Percentiles rank a stretch among this genome's conserved stretches.
phyloP scores from a whole-genome alignment of 2,329 filamentous ascomycete species.

The Cladosporium sp. region DNA sequence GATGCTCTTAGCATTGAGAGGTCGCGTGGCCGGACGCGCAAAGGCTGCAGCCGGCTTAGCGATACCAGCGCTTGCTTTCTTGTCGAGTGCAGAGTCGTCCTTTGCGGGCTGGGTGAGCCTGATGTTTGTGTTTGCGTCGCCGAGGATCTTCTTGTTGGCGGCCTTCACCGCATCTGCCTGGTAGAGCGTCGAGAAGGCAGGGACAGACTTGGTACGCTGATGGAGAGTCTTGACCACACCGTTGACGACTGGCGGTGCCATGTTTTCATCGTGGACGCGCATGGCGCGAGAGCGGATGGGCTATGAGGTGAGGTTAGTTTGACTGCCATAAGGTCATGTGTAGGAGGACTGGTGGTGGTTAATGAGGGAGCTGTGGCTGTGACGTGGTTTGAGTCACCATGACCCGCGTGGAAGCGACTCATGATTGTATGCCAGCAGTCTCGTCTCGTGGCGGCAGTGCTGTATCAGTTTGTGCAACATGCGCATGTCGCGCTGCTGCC shows the following conservation, averaged over 20 bases:
- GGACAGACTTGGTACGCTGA: constrained; percentile 76
- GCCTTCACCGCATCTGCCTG: constrained; percentile 54
- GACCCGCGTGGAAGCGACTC: background rate
- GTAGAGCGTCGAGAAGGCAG: constrained; percentile 52
- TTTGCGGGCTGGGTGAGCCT: constrained; percentile 37
- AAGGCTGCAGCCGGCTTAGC: constrained; percentile 41
- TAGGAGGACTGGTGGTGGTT: background rate
- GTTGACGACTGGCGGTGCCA: constrained; percentile 36
- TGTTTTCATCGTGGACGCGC: constrained; percentile 69
- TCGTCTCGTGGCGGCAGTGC: constrained; percentile 5
- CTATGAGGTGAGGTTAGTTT: constrained; percentile 41
- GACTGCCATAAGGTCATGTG: constrained; percentile 22
- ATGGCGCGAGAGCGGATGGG: constrained; percentile 64
- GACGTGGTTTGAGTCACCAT: constrained; percentile 10
- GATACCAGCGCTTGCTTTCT: constrained; percentile 34
- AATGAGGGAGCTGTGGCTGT: background rate
- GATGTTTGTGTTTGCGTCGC: constrained; percentile 29
- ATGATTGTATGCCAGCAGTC: background rate
- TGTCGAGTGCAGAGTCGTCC: constrained; percentile 55
- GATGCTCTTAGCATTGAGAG: constrained; percentile 36
- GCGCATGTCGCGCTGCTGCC: background rate
- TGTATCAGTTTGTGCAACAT: constrained; percentile 21
- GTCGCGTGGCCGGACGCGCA: constrained; percentile 59
- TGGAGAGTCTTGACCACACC: constrained; percentile 59
- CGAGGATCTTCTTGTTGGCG: constrained; percentile 60